Evolutionary conservation across 208 protist genomes (phyloP).

Genomic region (Acanthamoeba polyphaga): DNA sequence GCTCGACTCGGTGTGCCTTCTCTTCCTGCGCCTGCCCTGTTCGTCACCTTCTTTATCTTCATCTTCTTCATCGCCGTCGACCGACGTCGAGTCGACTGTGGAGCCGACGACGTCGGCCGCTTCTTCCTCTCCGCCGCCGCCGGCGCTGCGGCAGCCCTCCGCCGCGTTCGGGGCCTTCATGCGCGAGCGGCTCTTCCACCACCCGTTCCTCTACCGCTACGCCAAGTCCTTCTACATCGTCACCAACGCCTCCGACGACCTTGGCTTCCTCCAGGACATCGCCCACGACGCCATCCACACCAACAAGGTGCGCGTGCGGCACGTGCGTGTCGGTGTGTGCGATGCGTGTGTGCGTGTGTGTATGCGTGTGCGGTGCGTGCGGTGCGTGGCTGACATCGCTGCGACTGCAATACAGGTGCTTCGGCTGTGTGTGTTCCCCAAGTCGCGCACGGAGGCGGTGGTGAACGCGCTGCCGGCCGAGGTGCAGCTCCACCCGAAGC

Average conservation of each 20-base stretch:
- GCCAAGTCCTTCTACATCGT: constrained; percentile 25
- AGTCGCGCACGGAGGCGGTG: background rate
- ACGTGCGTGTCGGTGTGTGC: background rate
- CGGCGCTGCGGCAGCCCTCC: background rate
- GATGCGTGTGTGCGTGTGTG: background rate
- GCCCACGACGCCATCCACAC: background rate
- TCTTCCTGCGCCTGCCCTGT: background rate
- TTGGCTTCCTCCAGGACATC: background rate
- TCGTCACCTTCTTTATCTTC: background rate
- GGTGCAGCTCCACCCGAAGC: constrained; percentile 31
- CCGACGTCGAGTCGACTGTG: too few species aligned
- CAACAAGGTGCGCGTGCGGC: background rate
- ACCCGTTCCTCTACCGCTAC: constrained; percentile 46
- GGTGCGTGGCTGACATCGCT: too few species aligned
- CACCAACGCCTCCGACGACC: background rate
- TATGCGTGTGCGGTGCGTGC: background rate
- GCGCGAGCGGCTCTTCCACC: background rate
- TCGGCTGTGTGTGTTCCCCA: background rate
- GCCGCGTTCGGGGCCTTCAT: background rate
- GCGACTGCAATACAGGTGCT: constrained; percentile 18
- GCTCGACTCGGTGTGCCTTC: constrained; percentile 27
- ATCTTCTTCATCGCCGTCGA: too few species aligned
- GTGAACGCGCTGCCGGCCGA: background rate
- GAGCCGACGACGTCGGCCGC: background rate
- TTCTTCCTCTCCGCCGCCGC: background rate